Percentiles rank a stretch among this genome's conserved stretches.
Evolutionary conservation across 2,329 filamentous ascomycete genomes (phyloP).

Genomic region (Lachnum nothofagi): DNA sequence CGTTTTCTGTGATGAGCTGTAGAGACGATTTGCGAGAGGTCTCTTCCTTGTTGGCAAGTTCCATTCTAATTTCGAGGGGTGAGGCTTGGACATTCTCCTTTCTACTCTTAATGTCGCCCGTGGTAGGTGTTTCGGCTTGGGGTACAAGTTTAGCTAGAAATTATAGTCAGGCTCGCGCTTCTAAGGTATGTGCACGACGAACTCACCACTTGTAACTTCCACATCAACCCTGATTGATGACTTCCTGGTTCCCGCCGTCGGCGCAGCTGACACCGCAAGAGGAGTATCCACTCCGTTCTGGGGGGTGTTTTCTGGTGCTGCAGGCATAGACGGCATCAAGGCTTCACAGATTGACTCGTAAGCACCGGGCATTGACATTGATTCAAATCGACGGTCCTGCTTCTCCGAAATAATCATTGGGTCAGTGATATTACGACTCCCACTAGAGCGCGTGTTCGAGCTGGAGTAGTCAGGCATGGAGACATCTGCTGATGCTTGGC

Average conservation of each 20-base stretch:
- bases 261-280: conserved; percentile 3
- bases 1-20: conserved; percentile 15
- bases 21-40: conserved; percentile 13
- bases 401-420: conserved; percentile 24
- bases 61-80: conserved; percentile 4
- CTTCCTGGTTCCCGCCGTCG: neutral
- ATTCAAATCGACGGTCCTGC: conserved; percentile 20
- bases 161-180: neutral
- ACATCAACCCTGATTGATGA: neutral
- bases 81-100: conserved; percentile 25
- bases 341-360: conserved; percentile 30
- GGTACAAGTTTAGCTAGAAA: neutral
- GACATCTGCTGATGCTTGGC: conserved; percentile 38
- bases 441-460: conserved; percentile 30
- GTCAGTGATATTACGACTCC: conserved; percentile 32
- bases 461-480: conserved; percentile 44
- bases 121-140: neutral
- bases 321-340: conserved; percentile 19
- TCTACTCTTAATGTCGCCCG: conserved; percentile 20
- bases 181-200: neutral
- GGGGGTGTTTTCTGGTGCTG: conserved; percentile 27
- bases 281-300: conserved; percentile 12
- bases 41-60: conserved; percentile 6
- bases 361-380: conserved; percentile 24
- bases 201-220: conserved; percentile 1